Conservation (phyloP, 176 grass and related monocot genomes). For the Otatea glauca region DNA sequence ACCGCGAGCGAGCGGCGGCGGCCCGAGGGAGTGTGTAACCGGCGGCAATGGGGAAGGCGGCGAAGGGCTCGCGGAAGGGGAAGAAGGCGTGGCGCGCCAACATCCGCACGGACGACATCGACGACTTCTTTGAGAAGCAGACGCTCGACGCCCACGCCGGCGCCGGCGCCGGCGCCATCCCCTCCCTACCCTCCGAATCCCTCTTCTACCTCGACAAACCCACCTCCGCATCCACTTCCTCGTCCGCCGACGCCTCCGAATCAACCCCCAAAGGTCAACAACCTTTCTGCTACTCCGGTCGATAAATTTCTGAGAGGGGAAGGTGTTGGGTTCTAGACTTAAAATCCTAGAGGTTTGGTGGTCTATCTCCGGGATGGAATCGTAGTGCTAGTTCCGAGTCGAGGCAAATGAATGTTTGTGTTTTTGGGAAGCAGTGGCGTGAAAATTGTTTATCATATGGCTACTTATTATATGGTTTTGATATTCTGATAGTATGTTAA, state of each 20-base stretch:
- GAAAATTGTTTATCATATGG: neutral
- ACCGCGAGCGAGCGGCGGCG: neutral
- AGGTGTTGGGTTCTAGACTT: neutral
- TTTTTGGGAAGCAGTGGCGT: neutral
- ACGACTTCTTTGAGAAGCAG: constrained; percentile 83
- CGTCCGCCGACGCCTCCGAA: neutral
- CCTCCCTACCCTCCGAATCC: constrained; percentile 58
- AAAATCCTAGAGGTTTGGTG: neutral
- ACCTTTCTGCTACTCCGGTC: neutral
- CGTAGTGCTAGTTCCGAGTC: neutral
- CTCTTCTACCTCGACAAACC: constrained; percentile 86
- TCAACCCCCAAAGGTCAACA: constrained; percentile 12
- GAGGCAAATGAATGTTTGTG: neutral
- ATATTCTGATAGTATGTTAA: neutral
- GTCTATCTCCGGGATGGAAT: neutral
- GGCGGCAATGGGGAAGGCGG: constrained; percentile 71
- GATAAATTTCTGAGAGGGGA: neutral
- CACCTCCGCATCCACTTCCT: constrained; percentile 39
- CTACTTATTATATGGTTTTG: neutral
- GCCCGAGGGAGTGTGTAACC: constrained; percentile 11
- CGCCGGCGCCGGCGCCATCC: constrained; percentile 51
- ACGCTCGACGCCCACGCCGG: constrained; percentile 69
- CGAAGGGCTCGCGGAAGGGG: constrained; percentile 83
- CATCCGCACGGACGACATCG: constrained; percentile 84
- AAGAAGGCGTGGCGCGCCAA: constrained; percentile 99